These are phyloP conservation scores for Dissoconium aciculare DNA, from an alignment of 2,329 filamentous ascomycete genomes.

Conservation along the genomic window DNA sequence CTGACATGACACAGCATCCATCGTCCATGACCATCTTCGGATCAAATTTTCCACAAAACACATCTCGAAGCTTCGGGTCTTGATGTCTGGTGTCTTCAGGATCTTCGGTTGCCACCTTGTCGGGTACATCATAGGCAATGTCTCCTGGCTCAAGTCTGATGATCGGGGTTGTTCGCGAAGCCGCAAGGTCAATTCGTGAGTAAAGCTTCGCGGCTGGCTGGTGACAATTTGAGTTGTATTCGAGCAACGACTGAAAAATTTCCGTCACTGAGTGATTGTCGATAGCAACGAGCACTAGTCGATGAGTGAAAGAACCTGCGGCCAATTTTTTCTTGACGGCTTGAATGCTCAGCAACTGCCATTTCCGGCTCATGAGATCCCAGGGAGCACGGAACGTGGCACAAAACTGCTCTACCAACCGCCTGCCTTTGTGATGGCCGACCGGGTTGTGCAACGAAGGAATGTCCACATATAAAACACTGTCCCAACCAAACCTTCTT, in stretches of 20 bases:
- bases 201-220: constrained; percentile 29
- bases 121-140: constrained; percentile 14
- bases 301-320: constrained; percentile 1
- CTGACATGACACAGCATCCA: constrained; percentile 51
- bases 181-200: constrained; percentile 28
- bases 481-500: constrained; percentile 23
- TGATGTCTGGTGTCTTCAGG: constrained; percentile 24
- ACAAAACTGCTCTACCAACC: constrained; percentile 15
- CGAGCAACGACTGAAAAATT: constrained; percentile 29
- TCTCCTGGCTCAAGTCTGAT: constrained; percentile 26
- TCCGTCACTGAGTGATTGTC: constrained; percentile 11
- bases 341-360: constrained; percentile 28
- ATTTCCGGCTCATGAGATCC: constrained; percentile 27
- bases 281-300: constrained; percentile 16
- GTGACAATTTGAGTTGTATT: constrained; percentile 21
- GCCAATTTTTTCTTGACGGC: constrained; percentile 17
- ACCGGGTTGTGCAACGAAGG: constrained; percentile 18
- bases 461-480: constrained; percentile 29
- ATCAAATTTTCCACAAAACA: constrained; percentile 5
- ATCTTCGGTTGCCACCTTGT: constrained; percentile 19
- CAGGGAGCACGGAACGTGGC: constrained; percentile 26
- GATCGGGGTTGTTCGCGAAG: constrained; percentile 28
- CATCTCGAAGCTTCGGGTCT: constrained; percentile 15
- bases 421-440: constrained; percentile 7
- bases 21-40: constrained; percentile 30